Base-by-base conservation (phyloP, 257 asterid species). In the Nicotiana noctiflora region DNA sequence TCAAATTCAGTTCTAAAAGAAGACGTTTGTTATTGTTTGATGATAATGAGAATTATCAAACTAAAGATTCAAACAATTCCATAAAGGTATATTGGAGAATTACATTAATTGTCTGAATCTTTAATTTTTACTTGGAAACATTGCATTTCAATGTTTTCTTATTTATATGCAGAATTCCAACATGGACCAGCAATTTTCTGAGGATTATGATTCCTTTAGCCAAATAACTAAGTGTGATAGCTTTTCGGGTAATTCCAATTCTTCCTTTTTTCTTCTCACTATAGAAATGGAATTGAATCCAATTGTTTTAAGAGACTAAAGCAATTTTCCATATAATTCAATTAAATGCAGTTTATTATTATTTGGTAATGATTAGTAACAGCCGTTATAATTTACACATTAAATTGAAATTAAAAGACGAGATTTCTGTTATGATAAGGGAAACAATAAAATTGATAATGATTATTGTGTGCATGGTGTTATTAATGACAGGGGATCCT, bases 1-100 rank as follows among this genome's bases (percentile, higher is more conserved):
- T 93, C 75, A 88, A 91, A 56, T 95, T 91, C 84, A 90, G 80
- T 74, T 87, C 98, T 6, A 95, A 95, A 81, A 82, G 97, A 76
- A 89, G 98, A 61, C 83, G 93, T 51, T 75, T 91, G 74, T 78
- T 88, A 23, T 75, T 88, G 84, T 85, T 83, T 64, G 32, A 79
- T 29, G 81, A 81, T 29, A 84, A 88, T 65, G 82, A 79, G 34
- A 84, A 87, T 70, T 74, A 80, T 37, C 53, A 72, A 10, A 9
- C 17, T 81, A 19, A 81, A 66, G 80, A 76, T 25, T 79, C 80
- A 15, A 66, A 75, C 40, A n/a, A 83, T 85, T 49, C 83, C 44
- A 34, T 25, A 1, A 37, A 72, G 85, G 88, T 83, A 75, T 31
- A 29, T 46, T 2, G 11, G 2, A 31, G 8, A 11, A 10, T 18